A percentile compares a stretch with the other conserved stretches of the same genome.
phyloP scores from a whole-genome alignment of 2,329 filamentous ascomycete genomes.

The Phaeosphaeriaceae sp. region DNA sequence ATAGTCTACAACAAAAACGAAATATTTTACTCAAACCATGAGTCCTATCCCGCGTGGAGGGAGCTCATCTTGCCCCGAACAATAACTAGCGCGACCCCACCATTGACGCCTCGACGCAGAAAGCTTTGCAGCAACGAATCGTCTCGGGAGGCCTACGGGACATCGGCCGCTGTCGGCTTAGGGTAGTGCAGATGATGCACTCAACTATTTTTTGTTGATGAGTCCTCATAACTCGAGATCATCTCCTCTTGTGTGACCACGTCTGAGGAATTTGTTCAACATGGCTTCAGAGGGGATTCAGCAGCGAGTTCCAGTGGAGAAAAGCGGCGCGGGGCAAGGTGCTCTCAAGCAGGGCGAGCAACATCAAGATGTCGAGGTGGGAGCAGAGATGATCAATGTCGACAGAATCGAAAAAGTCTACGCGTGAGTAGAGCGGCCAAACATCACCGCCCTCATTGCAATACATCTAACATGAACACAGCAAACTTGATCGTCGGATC shows the following conservation, averaged over 20 bases:
- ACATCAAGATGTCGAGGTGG: constrained; percentile 43
- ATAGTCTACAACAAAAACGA: neutral
- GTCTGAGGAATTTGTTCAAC: neutral
- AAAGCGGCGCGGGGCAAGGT: constrained; percentile 21
- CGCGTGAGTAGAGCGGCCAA: constrained; percentile 30
- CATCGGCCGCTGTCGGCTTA: constrained; percentile 29
- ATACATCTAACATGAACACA: constrained; percentile 30
- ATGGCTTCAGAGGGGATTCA: constrained; percentile 32
- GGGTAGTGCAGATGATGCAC: neutral
- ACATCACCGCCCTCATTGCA: neutral
- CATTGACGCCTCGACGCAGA: constrained; percentile 9
- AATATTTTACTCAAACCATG: neutral
- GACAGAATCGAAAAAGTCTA: constrained; percentile 48
- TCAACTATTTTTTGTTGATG: neutral
- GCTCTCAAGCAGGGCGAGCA: constrained; percentile 30
- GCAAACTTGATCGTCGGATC: constrained; percentile 65
- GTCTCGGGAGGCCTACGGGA: neutral
- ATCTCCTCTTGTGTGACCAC: neutral
- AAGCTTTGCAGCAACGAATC: constrained; percentile 23
- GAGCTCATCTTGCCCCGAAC: constrained; percentile 14
- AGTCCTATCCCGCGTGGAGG: neutral
- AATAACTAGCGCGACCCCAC: constrained; percentile 32
- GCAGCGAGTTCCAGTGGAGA: constrained; percentile 16
- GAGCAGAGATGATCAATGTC: constrained; percentile 40
- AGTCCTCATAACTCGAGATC: neutral